These are phyloP conservation scores for Prunus mongolica DNA, from an alignment of 306 rosid genomes.

Conservation along the genomic window DNA sequence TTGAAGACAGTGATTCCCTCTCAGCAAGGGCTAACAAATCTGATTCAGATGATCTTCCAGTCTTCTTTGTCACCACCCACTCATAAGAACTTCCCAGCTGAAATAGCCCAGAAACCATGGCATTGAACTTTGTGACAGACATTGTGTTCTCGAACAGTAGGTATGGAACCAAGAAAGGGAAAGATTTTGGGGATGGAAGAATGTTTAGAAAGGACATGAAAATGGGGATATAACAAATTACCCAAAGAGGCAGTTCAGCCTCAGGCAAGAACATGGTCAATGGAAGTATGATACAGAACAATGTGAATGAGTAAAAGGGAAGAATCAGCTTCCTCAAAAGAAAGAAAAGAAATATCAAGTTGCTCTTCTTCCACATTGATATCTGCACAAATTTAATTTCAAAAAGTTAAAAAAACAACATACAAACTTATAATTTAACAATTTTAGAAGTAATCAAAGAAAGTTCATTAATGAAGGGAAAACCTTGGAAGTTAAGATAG, in stretches of 20 bases:
- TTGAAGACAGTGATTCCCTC: slow-evolving; percentile 64
- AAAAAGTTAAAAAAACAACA: not conserved
- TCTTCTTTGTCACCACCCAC: slow-evolving; percentile 98
- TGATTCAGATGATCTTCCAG: slow-evolving; percentile 91
- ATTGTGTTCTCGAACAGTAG: slow-evolving; percentile 97
- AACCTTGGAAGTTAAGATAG: slow-evolving; percentile 81
- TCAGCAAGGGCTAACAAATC: slow-evolving; percentile 78
- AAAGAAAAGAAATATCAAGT: slow-evolving; percentile 87
- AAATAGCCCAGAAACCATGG: slow-evolving; percentile 93
- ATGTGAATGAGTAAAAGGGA: slow-evolving; percentile 96
- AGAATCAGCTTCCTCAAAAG: slow-evolving; percentile 88
- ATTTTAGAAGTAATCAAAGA: not conserved
- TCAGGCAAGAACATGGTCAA: slow-evolving; percentile 96
- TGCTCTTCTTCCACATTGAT: slow-evolving; percentile 76
- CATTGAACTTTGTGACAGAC: slow-evolving; percentile 99
- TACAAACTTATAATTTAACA: not conserved
- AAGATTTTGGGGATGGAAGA: slow-evolving; percentile 92
- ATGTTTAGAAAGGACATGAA: slow-evolving; percentile 89
- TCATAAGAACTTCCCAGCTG: slow-evolving; percentile 96
- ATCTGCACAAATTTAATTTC: slow-evolving; percentile 52
- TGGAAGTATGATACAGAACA: slow-evolving; percentile 90
- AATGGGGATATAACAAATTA: slow-evolving; percentile 86
- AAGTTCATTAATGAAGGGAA: not conserved
- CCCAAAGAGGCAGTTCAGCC: slow-evolving; percentile 95
- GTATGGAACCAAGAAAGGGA: slow-evolving; percentile 90